Evolutionary conservation across 768 basidiomycete species (phyloP), one percentile per base, ranked within the genome.

Genomic region (Tricholoma flavovirens): DNA sequence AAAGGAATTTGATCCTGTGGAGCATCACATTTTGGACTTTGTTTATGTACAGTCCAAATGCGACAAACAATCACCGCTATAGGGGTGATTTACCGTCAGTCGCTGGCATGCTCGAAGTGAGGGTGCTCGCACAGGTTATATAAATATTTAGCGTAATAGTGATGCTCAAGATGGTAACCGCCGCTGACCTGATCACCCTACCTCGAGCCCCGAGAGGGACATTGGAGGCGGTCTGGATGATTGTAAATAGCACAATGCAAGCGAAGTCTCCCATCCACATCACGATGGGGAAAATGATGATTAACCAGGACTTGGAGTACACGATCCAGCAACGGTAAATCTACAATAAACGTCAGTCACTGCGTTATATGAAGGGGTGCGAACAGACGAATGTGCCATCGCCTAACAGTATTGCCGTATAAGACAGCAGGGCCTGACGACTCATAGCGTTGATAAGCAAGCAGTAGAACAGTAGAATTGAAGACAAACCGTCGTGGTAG

Each of bases 261-360:
- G 55, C 49, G 26, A 54, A 32, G 1, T 43, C 56, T 11, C 60
- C 35, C 2, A 59, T 52, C 10, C 59, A 67, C 5, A 67, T 32
- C 24, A 62, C 33, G 19, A 54, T 54, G 1, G 66, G 63, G 21
- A 65, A 50, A 4, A 54, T 24, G 29, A 63, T 49, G 6, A 56
- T 51, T 4, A 42, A 50, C 17, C 19, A 19, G n/a, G 58, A 62
- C 40, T 56, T 60, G 4, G 36, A 32, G 48, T 57, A 67, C 11
- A 64, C 30, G 30, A 61, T 53, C 62, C 64, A 67, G 49, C 61
- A 62, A 14, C 66, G 59, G 46, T 62, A 63, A 24, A 63, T 63
- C 66, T 66, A 32, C 6, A 38, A 21, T 45, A 10, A 2, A n/a
- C n/a, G 12, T 53, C 4, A 53, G 15, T 29, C 1, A 5, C 2